A percentile compares a stretch with the other conserved stretches of the same genome.
phyloP scores from a whole-genome alignment of 257 asterid genomes.

The Eustoma russellianum region DNA sequence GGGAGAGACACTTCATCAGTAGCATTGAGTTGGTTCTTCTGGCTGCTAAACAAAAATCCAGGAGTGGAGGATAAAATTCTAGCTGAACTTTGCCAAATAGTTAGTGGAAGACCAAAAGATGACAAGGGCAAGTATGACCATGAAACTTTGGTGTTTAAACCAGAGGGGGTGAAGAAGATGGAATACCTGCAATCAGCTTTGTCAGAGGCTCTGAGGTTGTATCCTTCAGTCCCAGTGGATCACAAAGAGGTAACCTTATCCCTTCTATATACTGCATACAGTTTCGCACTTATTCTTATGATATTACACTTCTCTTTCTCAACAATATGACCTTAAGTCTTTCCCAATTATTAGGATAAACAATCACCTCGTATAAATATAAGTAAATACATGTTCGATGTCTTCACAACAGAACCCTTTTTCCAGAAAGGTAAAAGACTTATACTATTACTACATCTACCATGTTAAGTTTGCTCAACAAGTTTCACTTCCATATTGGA shows the following conservation, averaged over 20 bases:
- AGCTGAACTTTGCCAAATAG: conserved; percentile 48
- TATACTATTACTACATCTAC: too few species aligned
- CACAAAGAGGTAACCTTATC: conserved; percentile 65
- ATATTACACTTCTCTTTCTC: too few species aligned
- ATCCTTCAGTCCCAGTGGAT: conserved; percentile 95
- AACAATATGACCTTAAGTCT: too few species aligned
- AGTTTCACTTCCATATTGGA: too few species aligned
- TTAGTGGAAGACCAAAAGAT: conserved; percentile 36
- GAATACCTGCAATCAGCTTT: conserved; percentile 88
- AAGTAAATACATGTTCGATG: too few species aligned
- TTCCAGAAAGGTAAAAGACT: too few species aligned
- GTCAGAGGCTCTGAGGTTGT: conserved; percentile 80
- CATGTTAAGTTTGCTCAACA: too few species aligned
- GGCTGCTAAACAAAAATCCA: conserved; percentile 54
- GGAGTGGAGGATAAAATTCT: conserved; percentile 65
- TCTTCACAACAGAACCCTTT: too few species aligned
- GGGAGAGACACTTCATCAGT: conserved; percentile 98
- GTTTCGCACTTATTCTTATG: too few species aligned
- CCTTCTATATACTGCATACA: too few species aligned
- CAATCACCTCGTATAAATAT: too few species aligned
- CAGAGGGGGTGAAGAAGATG: conserved; percentile 93
- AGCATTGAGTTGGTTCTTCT: conserved; percentile 93
- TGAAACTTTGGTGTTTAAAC: conserved; percentile 29
- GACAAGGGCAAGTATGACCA: neutral
- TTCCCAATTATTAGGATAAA: too few species aligned